A percentile compares a stretch with the other conserved stretches of the same genome.
phyloP scores from a whole-genome alignment of 805 yeast species.

The Yamadazyma laniorum region DNA sequence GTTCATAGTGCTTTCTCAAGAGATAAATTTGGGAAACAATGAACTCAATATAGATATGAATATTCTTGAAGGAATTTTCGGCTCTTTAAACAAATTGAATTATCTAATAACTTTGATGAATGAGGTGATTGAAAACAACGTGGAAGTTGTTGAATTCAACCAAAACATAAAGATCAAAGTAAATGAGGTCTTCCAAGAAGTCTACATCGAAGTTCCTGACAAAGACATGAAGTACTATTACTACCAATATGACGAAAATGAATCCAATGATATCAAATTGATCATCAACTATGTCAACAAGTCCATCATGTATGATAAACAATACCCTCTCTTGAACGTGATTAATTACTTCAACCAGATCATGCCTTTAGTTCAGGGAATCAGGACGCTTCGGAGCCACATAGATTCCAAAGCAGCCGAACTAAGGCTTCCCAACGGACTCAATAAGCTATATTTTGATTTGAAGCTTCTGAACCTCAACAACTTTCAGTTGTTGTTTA shows the following conservation, averaged over 20 bases:
- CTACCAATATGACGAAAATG: conserved; percentile 11
- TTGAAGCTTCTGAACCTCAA: conserved; percentile 29
- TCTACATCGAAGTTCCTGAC: conserved; percentile 21
- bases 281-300: conserved; percentile 16
- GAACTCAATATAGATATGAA: conserved; percentile 12
- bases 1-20: conserved; percentile 29
- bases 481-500: conserved; percentile 29
- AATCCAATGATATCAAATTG: conserved; percentile 14
- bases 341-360: conserved; percentile 33
- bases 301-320: conserved; percentile 11
- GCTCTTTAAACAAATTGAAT: conserved; percentile 29
- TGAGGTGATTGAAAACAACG: conserved; percentile 28
- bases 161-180: conserved; percentile 29
- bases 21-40: conserved; percentile 24
- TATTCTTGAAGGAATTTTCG: conserved; percentile 25
- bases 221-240: conserved; percentile 9
- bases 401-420: conserved; percentile 11
- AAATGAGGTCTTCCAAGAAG: conserved; percentile 21
- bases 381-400: conserved; percentile 17
- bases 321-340: conserved; percentile 25
- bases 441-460: conserved; percentile 32
- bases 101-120: conserved; percentile 32
- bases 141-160: conserved; percentile 26
- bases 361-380: conserved; percentile 28
- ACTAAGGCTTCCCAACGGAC: conserved; percentile 27